A percentile compares a stretch with the other conserved stretches of the same genome.
Conservation (phyloP, 768 basidiomycete species). For the Phanerochaete carnosa region DNA sequence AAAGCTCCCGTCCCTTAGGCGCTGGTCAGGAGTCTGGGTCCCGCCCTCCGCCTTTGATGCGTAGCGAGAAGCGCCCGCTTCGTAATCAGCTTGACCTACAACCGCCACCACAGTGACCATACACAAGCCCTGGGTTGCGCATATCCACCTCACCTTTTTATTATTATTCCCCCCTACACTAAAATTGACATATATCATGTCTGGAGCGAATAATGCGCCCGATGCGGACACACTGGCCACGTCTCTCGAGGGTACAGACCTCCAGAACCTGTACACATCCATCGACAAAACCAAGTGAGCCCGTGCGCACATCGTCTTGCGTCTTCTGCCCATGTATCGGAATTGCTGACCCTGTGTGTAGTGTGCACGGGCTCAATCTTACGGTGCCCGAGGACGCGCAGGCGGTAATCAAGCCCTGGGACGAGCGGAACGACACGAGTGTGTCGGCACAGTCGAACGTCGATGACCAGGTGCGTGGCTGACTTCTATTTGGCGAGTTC, state of each 20-base stretch:
- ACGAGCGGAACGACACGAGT: conserved; percentile 63
- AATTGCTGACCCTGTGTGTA: conserved; percentile 24
- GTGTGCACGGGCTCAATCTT: conserved; percentile 79
- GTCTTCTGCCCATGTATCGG: background rate
- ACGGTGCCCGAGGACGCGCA: conserved; percentile 79
- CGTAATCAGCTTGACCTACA: too few species aligned
- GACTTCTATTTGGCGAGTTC: background rate
- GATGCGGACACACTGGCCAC: conserved; percentile 28
- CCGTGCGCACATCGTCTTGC: background rate
- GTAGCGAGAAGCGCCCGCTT: too few species aligned
- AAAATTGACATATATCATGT: too few species aligned
- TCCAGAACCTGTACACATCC: conserved; percentile 24
- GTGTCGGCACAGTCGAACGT: conserved; percentile 75
- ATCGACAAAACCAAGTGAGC: conserved; percentile 32
- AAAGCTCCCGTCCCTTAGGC: too few species aligned
- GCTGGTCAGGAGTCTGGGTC: too few species aligned
- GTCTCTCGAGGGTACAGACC: conserved; percentile 22
- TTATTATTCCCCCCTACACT: too few species aligned
- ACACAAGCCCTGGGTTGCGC: too few species aligned
- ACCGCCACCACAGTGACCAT: too few species aligned
- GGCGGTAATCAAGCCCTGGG: conserved; percentile 78
- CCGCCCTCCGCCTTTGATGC: too few species aligned
- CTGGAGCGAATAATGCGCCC: background rate
- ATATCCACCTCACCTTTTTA: too few species aligned
- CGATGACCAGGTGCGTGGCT: conserved; percentile 71